Base-by-base conservation (phyloP, 805 yeast genomes). In the Wickerhamomyces silvicola region DNA sequence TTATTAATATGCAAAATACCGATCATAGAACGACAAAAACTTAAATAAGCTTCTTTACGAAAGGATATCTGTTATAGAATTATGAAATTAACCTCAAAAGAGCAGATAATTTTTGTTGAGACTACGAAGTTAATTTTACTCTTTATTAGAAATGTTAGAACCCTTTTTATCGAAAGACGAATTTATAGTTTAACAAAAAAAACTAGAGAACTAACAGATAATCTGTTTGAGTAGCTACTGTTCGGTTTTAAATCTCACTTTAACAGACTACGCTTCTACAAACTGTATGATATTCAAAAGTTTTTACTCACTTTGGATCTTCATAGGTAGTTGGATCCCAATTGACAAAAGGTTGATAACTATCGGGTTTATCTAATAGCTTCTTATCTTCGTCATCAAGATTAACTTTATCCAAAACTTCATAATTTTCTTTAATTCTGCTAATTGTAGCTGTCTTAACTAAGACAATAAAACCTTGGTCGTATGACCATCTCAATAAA, bases 391-490 rank as follows among this genome's bases (percentile, higher is more conserved):
- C 36, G 7, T 27, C 25, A 17, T 19, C 28, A 9, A 32, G 20
- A 8, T 21, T 10, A 14, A 32, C 36, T 8, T 19, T 16, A 19
- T 64, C 63, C 46, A 60, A 69, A 5, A 24, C 27, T 12, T 10
- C 18, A 21, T 18, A 52, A 46, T 71, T 70, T 22, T 60, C 52
- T 30, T 48, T 46, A 35, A 67, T 50, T 48, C 76, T 58, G 2
- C 13, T 18, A 3, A 17, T 23, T 16, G 23, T 25, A 5, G 21
- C 35, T 24, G 78, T 65, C 48, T 72, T 71, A 9, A 70, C 74
- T 37, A 72, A 60, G 5, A 71, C 70, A 35, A 72, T 62, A 41
- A 66, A 68, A 1, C 80, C 80, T 44, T 72, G 73, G 32, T 68
- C 62, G 35, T 64, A 56, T 0, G 67, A 69, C 81, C 81, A 75